These are phyloP conservation scores for Parasarocladium wereldwijsianum DNA, from an alignment of 2,329 filamentous ascomycete genomes.

Conservation along the genomic window DNA sequence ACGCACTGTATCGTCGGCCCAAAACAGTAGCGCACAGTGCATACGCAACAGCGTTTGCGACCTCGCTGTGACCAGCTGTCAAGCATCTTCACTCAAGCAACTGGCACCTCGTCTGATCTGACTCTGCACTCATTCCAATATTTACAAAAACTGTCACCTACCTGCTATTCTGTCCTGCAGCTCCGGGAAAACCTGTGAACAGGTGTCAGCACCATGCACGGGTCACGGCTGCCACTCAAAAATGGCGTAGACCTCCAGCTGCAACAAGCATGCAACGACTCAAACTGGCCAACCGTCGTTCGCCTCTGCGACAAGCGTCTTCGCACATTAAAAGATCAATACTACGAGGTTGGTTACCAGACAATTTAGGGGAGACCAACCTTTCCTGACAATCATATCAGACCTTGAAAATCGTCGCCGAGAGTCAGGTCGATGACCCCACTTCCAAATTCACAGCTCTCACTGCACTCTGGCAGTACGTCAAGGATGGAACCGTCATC, in stretches of 20 bases:
- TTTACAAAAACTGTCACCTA: neutral
- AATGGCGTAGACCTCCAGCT: constrained; percentile 38
- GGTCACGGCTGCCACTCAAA: constrained; percentile 24
- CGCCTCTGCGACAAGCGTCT: constrained; percentile 37
- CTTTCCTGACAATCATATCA: constrained; percentile 10
- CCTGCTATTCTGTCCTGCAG: no score
- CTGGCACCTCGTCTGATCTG: no score
- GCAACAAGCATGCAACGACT: constrained; percentile 37
- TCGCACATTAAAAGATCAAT: constrained; percentile 34
- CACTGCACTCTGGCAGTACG: constrained; percentile 27
- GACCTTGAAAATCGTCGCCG: constrained; percentile 33
- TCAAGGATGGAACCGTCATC: constrained; percentile 29
- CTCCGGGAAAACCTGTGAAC: no score
- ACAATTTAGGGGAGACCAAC: neutral
- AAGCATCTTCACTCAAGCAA: no score
- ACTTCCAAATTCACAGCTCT: constrained; percentile 28
- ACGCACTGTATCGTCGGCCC: no score
- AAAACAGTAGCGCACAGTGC: no score
- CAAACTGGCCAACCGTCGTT: constrained; percentile 35
- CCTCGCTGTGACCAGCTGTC: no score
- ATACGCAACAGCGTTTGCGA: no score
- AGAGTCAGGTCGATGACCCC: constrained; percentile 36
- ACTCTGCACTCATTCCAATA: no score
- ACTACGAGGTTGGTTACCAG: constrained; percentile 32
- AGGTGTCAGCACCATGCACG: constrained; percentile 18